Conservation (phyloP, 2,329 filamentous ascomycete species). For the Fusarium napiforme region DNA sequence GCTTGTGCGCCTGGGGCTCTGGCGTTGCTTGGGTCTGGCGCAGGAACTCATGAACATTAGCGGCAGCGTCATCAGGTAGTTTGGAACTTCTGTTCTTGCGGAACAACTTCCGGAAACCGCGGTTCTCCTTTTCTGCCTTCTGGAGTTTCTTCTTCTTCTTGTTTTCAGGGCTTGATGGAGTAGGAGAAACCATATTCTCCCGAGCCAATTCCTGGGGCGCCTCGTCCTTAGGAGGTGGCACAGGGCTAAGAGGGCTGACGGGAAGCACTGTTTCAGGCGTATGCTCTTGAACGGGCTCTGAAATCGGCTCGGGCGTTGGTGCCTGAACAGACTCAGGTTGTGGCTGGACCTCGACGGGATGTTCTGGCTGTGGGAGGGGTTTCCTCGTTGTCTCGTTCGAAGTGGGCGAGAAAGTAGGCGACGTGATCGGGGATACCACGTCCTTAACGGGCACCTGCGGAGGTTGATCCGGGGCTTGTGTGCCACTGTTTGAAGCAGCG, state of each 20-base stretch:
- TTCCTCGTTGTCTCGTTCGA: conserved; percentile 34
- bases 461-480: conserved; percentile 43
- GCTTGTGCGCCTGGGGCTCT: conserved; percentile 29
- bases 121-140: conserved; percentile 61
- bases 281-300: conserved; percentile 10
- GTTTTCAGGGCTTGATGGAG: conserved; percentile 55
- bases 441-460: conserved; percentile 58
- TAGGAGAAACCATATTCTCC: conserved; percentile 40
- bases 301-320: neutral
- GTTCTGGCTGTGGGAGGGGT: conserved; percentile 26
- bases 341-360: neutral
- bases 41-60: conserved; percentile 63
- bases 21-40: conserved; percentile 50
- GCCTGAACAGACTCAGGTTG: conserved; percentile 16
- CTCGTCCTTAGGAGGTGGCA: conserved; percentile 44
- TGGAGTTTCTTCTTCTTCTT: conserved; percentile 62
- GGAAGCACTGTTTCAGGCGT: conserved; percentile 14
- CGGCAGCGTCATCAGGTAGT: conserved; percentile 63
- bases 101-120: conserved; percentile 73
- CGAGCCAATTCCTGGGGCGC: conserved; percentile 35
- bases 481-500: conserved; percentile 12
- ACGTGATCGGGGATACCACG: conserved; percentile 25
- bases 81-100: conserved; percentile 71
- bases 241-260: conserved; percentile 33
- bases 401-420: conserved; percentile 42